Base-by-base conservation (phyloP, 2,329 filamentous ascomycete species). In the Pleomassaria siparia region DNA sequence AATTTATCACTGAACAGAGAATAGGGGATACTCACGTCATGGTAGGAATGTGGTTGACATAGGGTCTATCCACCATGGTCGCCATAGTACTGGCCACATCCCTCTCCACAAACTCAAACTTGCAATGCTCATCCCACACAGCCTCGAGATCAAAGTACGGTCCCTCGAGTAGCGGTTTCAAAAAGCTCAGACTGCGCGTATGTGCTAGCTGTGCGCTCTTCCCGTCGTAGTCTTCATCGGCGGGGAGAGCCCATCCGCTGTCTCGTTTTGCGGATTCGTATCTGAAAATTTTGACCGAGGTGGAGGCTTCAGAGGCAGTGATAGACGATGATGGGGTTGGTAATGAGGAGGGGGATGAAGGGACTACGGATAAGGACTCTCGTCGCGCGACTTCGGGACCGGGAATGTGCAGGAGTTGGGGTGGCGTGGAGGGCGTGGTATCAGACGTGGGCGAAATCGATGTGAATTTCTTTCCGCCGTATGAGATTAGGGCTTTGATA, bases 61-160 rank as follows among this genome's bases (percentile, higher is more conserved):
- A 90, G 1, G 87, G 88, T 64, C 89, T 83, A 40, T 84, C 77
- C 1, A 90, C 86, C 87, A 91, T 91, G 0, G 87, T 91, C n/a
- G 76, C 77, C 87, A 91, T 91, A 0, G 87, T 91, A 54, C 83
- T 80, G 51, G 83, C 82, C 0, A 89, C 86, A 2, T 81, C 82
- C 10, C 86, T 78, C 46, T 84, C 81, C 1, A 69, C 81, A 63
- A 91, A 91, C 63, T 91, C 86, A 56, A 80, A 86, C 35, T 78
- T 77, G 0, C 85, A 87, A 64, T 92, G 87, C 67, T 91, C 86
- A 7, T 90, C 86, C 88, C 88, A 92, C 40, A 91, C 84, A 1
- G 79, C 78, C 62, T 91, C 88, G 8, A 91, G 79, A 55, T 91
- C 85, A 59, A 91, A 89, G 51, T 77, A 80, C 0, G 87, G 87